Percentiles rank a stretch among this genome's conserved stretches.
Evolutionary conservation across 108 stramenopile species (phyloP).

Genomic region (Fistulifera pelliculosa): DNA sequence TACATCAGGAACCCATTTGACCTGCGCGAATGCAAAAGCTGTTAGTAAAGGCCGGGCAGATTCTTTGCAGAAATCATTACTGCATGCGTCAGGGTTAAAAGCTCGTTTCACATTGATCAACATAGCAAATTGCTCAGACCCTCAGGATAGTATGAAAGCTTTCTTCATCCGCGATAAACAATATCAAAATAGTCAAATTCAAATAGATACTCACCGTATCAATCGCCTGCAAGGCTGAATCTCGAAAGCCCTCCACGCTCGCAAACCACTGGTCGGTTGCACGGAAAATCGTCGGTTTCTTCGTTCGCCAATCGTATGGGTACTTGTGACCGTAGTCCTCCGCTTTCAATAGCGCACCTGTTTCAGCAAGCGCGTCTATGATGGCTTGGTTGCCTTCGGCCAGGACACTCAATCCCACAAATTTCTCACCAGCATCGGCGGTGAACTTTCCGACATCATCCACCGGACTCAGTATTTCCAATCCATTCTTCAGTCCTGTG

Average conservation of each 20-base stretch:
- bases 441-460: slow-evolving; percentile 94
- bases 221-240: slow-evolving; percentile 80
- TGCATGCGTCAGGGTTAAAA: slow-evolving; percentile 39
- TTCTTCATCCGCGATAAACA: slow-evolving; percentile 30
- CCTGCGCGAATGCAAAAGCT: slow-evolving; percentile 30
- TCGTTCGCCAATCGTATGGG: slow-evolving; percentile 99
- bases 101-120: slow-evolving; percentile 26
- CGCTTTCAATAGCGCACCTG: slow-evolving; percentile 68
- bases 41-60: not conserved
- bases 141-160: slow-evolving; percentile 44
- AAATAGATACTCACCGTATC: slow-evolving; percentile 55
- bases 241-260: slow-evolving; percentile 89
- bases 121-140: slow-evolving; percentile 32
- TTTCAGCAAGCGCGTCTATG: slow-evolving; percentile 67
- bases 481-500: slow-evolving; percentile 78
- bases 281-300: slow-evolving; percentile 97
- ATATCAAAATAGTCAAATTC: slow-evolving; percentile 2
- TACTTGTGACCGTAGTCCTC: slow-evolving; percentile 97
- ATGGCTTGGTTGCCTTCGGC: slow-evolving; percentile 86
- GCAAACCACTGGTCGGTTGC: slow-evolving; percentile 99
- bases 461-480: slow-evolving; percentile 83
- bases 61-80: not conserved
- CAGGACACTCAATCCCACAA: slow-evolving; percentile 80
- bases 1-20: slow-evolving; percentile 90
- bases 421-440: slow-evolving; percentile 80